Percentiles rank a stretch among this genome's conserved stretches.
phyloP scores from a whole-genome alignment of 1,139 yeast genomes.

The Hemisphaericaspora subhashii region DNA sequence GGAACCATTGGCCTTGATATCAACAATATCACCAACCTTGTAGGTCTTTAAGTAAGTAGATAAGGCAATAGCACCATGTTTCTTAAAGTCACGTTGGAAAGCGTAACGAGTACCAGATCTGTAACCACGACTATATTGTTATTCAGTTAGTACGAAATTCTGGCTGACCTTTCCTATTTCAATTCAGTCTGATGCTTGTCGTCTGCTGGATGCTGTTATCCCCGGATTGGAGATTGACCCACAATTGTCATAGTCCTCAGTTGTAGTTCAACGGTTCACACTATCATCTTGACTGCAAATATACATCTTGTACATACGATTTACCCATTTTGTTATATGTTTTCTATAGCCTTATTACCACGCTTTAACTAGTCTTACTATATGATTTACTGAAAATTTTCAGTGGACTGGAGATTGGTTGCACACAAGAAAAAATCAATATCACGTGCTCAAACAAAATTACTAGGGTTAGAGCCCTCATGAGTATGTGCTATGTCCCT shows the following conservation, averaged over 20 bases:
- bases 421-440: not conserved
- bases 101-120: slow-evolving; percentile 99
- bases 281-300: not conserved
- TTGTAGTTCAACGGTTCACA: not conserved
- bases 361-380: not conserved
- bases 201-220: too few relatives aligned
- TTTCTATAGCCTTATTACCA: not conserved
- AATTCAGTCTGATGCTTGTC: too few relatives aligned
- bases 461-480: slow-evolving; percentile 2
- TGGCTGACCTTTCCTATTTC: too few relatives aligned
- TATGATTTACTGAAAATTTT: slow-evolving; percentile 2
- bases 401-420: slow-evolving; percentile 1
- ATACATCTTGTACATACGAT: slow-evolving; percentile 4
- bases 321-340: slow-evolving; percentile 5
- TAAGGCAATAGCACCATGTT: slow-evolving; percentile 93
- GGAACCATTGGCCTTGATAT: slow-evolving; percentile 98
- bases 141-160: too few relatives aligned
- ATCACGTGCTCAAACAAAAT: slow-evolving; percentile 1
- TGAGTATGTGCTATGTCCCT: not conserved
- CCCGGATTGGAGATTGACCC: too few relatives aligned
- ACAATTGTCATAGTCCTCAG: too few relatives aligned
- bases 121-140: slow-evolving; percentile 97
- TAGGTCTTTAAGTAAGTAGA: slow-evolving; percentile 96
- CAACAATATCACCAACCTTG: slow-evolving; percentile 99
- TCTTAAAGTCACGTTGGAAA: slow-evolving; percentile 99